These are phyloP conservation scores for Diutina rugosa DNA, from an alignment of 1,139 yeast genomes.

Conservation along the genomic window DNA sequence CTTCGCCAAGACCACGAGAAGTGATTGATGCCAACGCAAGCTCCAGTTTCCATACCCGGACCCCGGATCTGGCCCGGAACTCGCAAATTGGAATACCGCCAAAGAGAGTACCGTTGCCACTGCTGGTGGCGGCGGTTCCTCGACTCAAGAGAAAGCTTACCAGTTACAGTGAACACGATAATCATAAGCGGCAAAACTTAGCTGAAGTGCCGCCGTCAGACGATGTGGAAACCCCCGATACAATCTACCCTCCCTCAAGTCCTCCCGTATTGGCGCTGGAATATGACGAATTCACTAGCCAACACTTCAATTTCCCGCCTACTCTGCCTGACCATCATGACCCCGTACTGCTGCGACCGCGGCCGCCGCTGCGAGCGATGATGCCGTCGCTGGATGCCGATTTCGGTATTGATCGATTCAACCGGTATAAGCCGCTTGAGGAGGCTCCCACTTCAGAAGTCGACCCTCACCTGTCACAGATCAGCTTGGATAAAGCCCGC, in stretches of 20 bases:
- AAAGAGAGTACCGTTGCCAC: constrained; percentile 10
- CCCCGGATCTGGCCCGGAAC: constrained; percentile 6
- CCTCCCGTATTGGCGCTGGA: neutral
- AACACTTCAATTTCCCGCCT: neutral
- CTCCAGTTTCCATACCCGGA: constrained; percentile 21
- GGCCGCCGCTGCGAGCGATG: constrained; percentile 9
- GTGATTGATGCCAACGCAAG: constrained; percentile 27
- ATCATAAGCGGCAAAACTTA: constrained; percentile 19
- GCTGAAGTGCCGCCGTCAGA: constrained; percentile 10
- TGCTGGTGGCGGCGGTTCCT: constrained; percentile 14
- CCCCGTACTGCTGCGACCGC: neutral
- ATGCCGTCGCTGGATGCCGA: constrained; percentile 24
- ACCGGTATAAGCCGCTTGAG: constrained; percentile 16
- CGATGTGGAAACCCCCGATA: constrained; percentile 7
- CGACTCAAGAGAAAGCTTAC: constrained; percentile 28
- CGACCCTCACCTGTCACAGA: neutral
- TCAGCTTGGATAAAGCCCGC: constrained; percentile 15
- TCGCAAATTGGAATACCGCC: neutral
- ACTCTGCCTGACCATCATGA: neutral
- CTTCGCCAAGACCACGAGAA: constrained; percentile 22
- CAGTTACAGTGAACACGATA: constrained; percentile 33
- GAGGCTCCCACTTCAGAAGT: neutral
- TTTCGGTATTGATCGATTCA: constrained; percentile 33
- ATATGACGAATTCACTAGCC: neutral
- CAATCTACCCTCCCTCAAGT: constrained; percentile 3